Evolutionary conservation across 164 flowering plant species (phyloP), one percentile per base, ranked within the genome.

Genomic region (Dillenia suffruticosa): DNA sequence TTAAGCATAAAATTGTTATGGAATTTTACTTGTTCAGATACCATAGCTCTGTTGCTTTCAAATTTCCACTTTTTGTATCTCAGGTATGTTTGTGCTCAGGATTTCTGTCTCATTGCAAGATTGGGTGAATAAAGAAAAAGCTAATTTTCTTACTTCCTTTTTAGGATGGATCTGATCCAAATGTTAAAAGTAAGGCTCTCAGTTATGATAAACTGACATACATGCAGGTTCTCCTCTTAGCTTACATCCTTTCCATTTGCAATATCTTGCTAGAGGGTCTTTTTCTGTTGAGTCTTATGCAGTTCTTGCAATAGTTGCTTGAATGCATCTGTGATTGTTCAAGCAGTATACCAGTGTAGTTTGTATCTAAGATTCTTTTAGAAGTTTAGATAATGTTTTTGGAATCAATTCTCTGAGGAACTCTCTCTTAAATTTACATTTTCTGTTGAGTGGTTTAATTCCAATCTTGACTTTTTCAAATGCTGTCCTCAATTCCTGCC

Each of bases 41-140:
- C 69, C 99, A 95, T 56, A 76, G 58, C 17, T 49, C 92, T 44
- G 81, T 89, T 70, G 85, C 99, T 69, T 79, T 87, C 66, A 95
- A 84, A 71, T 95, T 79, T 79, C 99, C 99, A 46, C 80, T 95
- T 54, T 95, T 95, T 65, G 63, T 95, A 66, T 95, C 99, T 45
- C 99, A 95, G 97, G 99, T 92, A 77, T 12, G 16, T 64, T 54
- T 12, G 10, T 54, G 26, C 13, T 44, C 9, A 26, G 1, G 58
- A 12, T 22, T 46, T 59, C 13, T 56, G 10, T 32, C 9, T 54
- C 9, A 11, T 11, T 50, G 46, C 56, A 49, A 17, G 51, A 62
- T 61, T 53, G 12, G 40, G 44, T 55, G 55, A n/a, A 51, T 19
- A 54, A 12, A 32, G 44, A 32, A 46, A 12, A 44, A 12, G 12